These are phyloP conservation scores for Astragalus membranaceus DNA, from an alignment of 306 rosid species.

Conservation along the genomic window DNA sequence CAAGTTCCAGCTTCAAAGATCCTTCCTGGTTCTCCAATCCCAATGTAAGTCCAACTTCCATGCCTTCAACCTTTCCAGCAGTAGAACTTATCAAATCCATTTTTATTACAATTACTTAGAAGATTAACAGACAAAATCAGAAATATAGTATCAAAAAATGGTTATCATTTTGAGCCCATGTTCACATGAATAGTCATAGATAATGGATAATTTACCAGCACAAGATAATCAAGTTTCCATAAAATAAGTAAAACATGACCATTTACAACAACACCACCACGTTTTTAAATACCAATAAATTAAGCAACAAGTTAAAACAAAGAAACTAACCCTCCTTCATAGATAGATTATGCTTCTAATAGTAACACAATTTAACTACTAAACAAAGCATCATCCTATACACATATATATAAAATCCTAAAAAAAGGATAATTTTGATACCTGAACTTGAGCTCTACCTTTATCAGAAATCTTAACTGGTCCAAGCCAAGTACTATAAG, in stretches of 20 bases:
- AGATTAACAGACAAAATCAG: slow-evolving; percentile 6
- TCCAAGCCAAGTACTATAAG: slow-evolving; percentile 61
- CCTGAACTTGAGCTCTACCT: slow-evolving; percentile 74
- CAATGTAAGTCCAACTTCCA: slow-evolving; percentile 67
- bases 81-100: slow-evolving; percentile 30
- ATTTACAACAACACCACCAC: not conserved
- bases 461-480: slow-evolving; percentile 60
- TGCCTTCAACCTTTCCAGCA: slow-evolving; percentile 71
- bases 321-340: not conserved
- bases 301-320: slow-evolving; percentile 8
- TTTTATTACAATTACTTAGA: slow-evolving; percentile 16
- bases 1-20: slow-evolving; percentile 56
- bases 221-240: not conserved
- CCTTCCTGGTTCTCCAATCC: slow-evolving; percentile 75
- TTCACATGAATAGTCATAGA: not conserved
- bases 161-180: not conserved
- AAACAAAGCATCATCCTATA: not conserved
- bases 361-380: slow-evolving; percentile 5
- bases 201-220: not conserved
- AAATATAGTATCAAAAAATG: slow-evolving; percentile 1
- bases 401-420: not conserved
- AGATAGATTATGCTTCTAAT: not conserved
- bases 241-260: not conserved
- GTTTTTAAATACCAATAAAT: not conserved
- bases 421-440: slow-evolving; percentile 18